Evolutionary conservation across 2,329 filamentous ascomycete species (phyloP).

Genomic region (Arachnomyces sp.): DNA sequence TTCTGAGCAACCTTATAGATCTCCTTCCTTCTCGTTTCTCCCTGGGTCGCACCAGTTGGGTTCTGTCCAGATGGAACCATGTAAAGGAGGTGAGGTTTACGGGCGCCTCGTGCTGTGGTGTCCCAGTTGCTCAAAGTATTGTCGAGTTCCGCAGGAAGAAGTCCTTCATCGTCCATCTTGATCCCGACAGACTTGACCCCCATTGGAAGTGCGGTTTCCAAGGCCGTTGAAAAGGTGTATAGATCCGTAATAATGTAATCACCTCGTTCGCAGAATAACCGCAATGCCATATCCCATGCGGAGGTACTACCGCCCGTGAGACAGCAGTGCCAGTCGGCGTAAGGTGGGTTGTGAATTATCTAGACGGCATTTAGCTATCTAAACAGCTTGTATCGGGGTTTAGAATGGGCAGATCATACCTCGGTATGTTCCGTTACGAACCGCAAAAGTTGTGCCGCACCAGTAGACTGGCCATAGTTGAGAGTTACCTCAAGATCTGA

Average conservation of each 20-base stretch:
- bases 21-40: slow-evolving; percentile 55
- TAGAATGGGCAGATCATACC: slow-evolving; percentile 20
- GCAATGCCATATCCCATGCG: slow-evolving; percentile 71
- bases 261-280: slow-evolving; percentile 68
- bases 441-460: slow-evolving; percentile 76
- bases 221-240: slow-evolving; percentile 76
- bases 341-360: slow-evolving; percentile 76
- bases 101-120: slow-evolving; percentile 43
- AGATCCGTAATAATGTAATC: slow-evolving; percentile 81
- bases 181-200: slow-evolving; percentile 54
- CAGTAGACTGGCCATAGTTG: slow-evolving; percentile 86
- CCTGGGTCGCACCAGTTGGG: slow-evolving; percentile 78
- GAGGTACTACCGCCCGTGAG: slow-evolving; percentile 81
- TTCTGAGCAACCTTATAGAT: slow-evolving; percentile 72
- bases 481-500: slow-evolving; percentile 76
- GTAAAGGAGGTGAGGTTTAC: slow-evolving; percentile 61
- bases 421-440: slow-evolving; percentile 95
- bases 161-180: slow-evolving; percentile 58
- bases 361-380: slow-evolving; percentile 15
- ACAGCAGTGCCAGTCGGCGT: slow-evolving; percentile 80
- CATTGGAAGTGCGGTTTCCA: slow-evolving; percentile 56
- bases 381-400: neutral
- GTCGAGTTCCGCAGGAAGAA: slow-evolving; percentile 55
- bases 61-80: slow-evolving; percentile 79
- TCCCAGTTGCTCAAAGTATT: slow-evolving; percentile 59